Conservation (phyloP, 495 filamentous ascomycete species). For the Platismatia glauca region DNA sequence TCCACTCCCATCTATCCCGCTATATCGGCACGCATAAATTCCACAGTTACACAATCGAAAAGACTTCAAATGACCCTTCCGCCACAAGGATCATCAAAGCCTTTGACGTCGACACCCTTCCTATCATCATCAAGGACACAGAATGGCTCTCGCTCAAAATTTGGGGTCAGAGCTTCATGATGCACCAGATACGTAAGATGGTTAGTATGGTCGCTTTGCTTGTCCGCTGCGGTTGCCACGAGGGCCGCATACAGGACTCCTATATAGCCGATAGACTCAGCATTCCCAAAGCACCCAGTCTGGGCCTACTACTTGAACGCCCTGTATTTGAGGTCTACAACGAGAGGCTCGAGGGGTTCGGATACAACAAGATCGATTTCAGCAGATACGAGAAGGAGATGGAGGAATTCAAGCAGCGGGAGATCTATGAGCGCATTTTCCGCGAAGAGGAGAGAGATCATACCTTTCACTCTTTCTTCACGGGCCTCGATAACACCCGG, state of each 20-base stretch:
- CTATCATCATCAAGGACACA: conserved; percentile 77
- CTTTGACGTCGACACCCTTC: conserved; percentile 61
- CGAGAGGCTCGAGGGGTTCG: conserved; percentile 44
- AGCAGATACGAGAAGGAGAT: conserved; percentile 66
- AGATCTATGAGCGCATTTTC: conserved; percentile 91
- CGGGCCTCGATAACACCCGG: conserved; percentile 18
- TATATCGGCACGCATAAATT: conserved; percentile 82
- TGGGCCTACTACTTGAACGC: conserved; percentile 80
- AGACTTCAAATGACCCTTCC: conserved; percentile 65
- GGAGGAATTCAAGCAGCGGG: conserved; percentile 77
- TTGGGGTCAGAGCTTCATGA: conserved; percentile 98
- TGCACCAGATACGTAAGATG: conserved; percentile 99
- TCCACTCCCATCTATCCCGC: conserved; percentile 58
- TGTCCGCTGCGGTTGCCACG: conserved; percentile 66
- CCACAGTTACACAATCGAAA: conserved; percentile 94
- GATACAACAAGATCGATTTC: conserved; percentile 66
- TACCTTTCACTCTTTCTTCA: conserved; percentile 29
- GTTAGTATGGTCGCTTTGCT: conserved; percentile 82
- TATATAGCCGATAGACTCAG: conserved; percentile 59
- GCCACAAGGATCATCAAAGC: conserved; percentile 83
- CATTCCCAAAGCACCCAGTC: conserved; percentile 85
- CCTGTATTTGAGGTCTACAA: conserved; percentile 89
- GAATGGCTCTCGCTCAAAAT: conserved; percentile 94
- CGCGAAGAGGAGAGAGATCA: conserved; percentile 73
- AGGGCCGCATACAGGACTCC: conserved; percentile 56